Base-by-base conservation (phyloP, 768 basidiomycete species). In the Phlebiopsis gigantea region DNA sequence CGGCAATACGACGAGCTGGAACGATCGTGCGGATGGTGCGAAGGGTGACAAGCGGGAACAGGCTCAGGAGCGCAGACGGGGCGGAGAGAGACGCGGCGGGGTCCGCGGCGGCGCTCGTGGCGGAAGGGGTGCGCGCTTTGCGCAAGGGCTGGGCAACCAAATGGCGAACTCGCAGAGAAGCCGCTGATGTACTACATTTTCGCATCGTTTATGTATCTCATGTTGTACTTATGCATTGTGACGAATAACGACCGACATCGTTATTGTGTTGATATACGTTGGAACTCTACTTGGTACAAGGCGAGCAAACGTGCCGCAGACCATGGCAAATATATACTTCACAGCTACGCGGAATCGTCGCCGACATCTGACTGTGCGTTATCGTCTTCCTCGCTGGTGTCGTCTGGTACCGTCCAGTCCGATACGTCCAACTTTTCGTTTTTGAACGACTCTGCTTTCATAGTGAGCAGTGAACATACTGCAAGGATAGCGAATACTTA, bases 41-140 rank as follows among this genome's bases (percentile, higher is more conserved):
- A 88, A 90, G 67, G 85, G 84, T 24, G 88, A 89, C 63, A 91
- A 90, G 70, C 81, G 88, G 15, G 90, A 92, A 63, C 88, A 90
- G 66, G 75, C 84, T 10, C 85, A 87, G 66, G 89, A 90, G 66
- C 81, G 89, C 59, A 76, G 86, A 56, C 87, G 89, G 29, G 84
- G 88, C 34, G 85, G 85, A 19, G 88, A 90, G 58, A 75, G 87
- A 57, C 75, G 85, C 57, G 88, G 77, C 51, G 72, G 83, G 47
- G 66, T 77, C 8, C 79, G 85, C 62, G 86, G 86, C 83, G 83
- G 84, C 45, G 75, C 80, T 25, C 78, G 84, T 22, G 72, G 72
- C 53, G 90, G 88, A 47, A 79, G 92, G 57, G 88, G 92, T 22
- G 79, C 81, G 26, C 81, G 90, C n/a, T 92, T 92, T 66, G 80